Evolutionary conservation across 441 rosid species (phyloP).

Genomic region (Croton laevigatus): DNA sequence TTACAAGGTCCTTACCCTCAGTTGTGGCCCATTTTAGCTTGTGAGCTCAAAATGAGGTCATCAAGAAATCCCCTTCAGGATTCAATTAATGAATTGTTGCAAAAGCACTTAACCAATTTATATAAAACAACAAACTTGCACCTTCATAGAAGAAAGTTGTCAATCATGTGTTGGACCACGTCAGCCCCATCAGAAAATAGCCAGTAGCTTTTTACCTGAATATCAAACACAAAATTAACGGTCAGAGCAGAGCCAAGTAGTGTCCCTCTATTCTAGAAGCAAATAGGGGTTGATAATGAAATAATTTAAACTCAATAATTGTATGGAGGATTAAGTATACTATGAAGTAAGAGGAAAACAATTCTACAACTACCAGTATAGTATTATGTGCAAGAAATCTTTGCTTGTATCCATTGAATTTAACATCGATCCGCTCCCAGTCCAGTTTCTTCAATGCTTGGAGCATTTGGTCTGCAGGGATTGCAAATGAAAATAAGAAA

Average conservation of each 20-base stretch:
- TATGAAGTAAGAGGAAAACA: background rate
- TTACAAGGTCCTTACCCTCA: background rate
- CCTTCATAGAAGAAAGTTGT: conserved; percentile 49
- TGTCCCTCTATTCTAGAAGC: background rate
- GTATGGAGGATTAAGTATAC: background rate
- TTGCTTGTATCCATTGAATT: conserved; percentile 69
- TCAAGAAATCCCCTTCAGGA: conserved; percentile 1
- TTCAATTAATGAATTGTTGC: conserved; percentile 12
- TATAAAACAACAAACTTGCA: background rate
- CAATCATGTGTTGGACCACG: conserved; percentile 77
- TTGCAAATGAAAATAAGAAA: conserved; percentile 11
- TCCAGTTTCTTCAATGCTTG: conserved; percentile 51
- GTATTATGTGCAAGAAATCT: conserved; percentile 68
- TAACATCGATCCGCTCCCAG: conserved; percentile 84
- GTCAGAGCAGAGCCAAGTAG: conserved; percentile 10
- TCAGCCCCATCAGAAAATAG: conserved; percentile 71
- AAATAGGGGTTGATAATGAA: background rate
- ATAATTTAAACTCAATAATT: background rate
- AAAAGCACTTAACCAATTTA: background rate
- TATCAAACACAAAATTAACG: conserved; percentile 7
- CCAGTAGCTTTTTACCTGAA: conserved; percentile 57
- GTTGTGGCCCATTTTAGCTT: background rate
- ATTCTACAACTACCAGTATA: conserved; percentile 74
- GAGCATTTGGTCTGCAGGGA: conserved; percentile 68
- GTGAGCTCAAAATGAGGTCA: conserved; percentile 6